A percentile compares a stretch with the other conserved stretches of the same genome.
Evolutionary conservation across 2,329 filamentous ascomycete species (phyloP).

Genomic region (Penicillium rolfsii): DNA sequence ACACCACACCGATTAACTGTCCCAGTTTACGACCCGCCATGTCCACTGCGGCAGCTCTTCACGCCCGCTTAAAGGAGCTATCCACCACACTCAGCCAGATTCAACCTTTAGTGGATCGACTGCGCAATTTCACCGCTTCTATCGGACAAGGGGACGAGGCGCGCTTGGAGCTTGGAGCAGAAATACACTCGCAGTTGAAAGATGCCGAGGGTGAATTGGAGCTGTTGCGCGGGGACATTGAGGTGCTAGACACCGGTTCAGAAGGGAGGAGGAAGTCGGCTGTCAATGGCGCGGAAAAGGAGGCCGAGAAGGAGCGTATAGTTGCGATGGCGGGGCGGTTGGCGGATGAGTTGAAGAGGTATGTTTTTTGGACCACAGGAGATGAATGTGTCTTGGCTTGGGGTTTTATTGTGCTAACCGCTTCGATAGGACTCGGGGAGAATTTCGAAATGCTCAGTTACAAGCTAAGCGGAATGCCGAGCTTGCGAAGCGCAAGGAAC

Average conservation of each 20-base stretch:
- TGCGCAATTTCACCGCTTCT: slow-evolving; percentile 64
- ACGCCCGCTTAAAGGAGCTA: slow-evolving; percentile 55
- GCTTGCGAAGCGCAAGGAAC: slow-evolving; percentile 73
- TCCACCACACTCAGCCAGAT: slow-evolving; percentile 58
- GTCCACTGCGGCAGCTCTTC: slow-evolving; percentile 46
- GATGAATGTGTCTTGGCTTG: not conserved
- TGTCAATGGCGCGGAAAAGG: slow-evolving; percentile 54
- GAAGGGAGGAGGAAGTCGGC: slow-evolving; percentile 36
- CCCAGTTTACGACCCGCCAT: slow-evolving; percentile 30
- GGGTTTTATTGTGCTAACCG: slow-evolving; percentile 13
- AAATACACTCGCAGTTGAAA: slow-evolving; percentile 78
- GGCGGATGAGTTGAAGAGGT: slow-evolving; percentile 72
- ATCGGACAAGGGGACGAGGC: slow-evolving; percentile 66
- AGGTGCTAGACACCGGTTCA: slow-evolving; percentile 63
- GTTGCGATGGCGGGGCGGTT: slow-evolving; percentile 69
- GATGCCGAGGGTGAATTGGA: slow-evolving; percentile 84
- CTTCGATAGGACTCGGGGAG: slow-evolving; percentile 57
- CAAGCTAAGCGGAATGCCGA: slow-evolving; percentile 75
- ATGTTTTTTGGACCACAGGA: slow-evolving; percentile 26
- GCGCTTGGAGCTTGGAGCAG: slow-evolving; percentile 72
- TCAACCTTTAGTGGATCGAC: slow-evolving; percentile 58
- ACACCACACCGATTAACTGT: not conserved
- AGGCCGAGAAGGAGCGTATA: slow-evolving; percentile 67
- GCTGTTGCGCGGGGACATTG: slow-evolving; percentile 74
- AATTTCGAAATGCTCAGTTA: slow-evolving; percentile 82